Conservation (phyloP, 2,329 filamentous ascomycete genomes). For the Cladorrhinum sp. region DNA sequence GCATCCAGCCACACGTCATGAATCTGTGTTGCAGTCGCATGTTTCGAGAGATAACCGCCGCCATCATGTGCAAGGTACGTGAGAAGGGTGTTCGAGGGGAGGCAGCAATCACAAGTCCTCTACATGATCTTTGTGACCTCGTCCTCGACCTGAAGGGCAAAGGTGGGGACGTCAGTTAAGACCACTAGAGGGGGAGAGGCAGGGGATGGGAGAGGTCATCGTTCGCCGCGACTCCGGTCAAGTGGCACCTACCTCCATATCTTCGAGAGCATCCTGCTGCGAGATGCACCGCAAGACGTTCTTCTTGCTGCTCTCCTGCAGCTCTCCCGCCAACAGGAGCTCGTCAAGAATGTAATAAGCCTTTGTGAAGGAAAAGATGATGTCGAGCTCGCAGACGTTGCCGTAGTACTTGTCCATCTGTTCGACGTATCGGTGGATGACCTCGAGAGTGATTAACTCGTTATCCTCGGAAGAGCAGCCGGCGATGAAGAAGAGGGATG, state of each 20-base stretch:
- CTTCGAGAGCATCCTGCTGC: constrained; percentile 95
- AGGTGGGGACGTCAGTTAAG: constrained; percentile 51
- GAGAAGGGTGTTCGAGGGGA: background rate
- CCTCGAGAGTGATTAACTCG: constrained; percentile 95
- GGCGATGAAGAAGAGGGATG: constrained; percentile 98
- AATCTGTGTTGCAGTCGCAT: constrained; percentile 9
- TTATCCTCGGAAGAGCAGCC: constrained; percentile 97
- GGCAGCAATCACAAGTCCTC: constrained; percentile 28
- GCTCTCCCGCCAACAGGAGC: constrained; percentile 87
- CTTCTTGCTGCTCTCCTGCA: constrained; percentile 99
- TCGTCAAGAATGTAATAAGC: constrained; percentile 99
- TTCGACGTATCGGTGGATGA: constrained; percentile 98
- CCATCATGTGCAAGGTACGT: constrained; percentile 10
- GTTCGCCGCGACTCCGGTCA: background rate
- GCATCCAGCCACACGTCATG: constrained; percentile 10
- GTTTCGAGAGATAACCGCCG: constrained; percentile 2
- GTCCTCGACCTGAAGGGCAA: constrained; percentile 70
- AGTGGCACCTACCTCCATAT: constrained; percentile 85
- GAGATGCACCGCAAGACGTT: constrained; percentile 94
- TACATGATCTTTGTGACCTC: constrained; percentile 90
- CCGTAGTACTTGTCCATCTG: constrained; percentile 99
- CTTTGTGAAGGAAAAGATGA: constrained; percentile 99
- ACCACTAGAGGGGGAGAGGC: constrained; percentile 17
- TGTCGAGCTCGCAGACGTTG: constrained; percentile 98
- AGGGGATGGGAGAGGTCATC: constrained; percentile 1